A percentile compares a stretch with the other conserved stretches of the same genome.
These are phyloP conservation scores for Phyllosticta citrichinensis DNA, from an alignment of 2,329 filamentous ascomycete species.

Conservation along the genomic window DNA sequence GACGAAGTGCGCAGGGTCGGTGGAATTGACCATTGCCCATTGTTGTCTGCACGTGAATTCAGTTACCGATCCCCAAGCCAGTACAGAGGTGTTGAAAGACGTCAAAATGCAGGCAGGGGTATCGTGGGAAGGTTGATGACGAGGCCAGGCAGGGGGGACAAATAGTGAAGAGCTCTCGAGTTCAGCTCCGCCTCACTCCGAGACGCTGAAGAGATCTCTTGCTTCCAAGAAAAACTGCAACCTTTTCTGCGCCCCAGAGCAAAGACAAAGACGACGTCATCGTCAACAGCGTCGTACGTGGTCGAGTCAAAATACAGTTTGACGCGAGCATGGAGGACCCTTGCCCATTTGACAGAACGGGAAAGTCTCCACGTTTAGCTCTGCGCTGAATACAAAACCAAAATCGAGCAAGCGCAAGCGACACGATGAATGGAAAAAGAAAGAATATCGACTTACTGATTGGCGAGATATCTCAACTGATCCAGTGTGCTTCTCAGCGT, in stretches of 20 bases:
- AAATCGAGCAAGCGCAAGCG: neutral
- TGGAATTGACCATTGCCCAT: slow-evolving; percentile 24
- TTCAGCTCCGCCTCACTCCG: neutral
- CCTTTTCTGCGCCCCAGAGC: neutral
- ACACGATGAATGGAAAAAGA: neutral
- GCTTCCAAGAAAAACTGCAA: neutral
- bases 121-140: neutral
- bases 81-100: neutral
- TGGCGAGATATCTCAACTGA: slow-evolving; percentile 18
- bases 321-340: neutral
- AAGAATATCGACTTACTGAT: slow-evolving; percentile 4
- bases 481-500: slow-evolving; percentile 13
- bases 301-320: neutral
- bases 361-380: neutral
- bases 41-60: slow-evolving; percentile 26
- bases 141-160: neutral
- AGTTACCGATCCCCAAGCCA: slow-evolving; percentile 13
- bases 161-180: neutral
- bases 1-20: slow-evolving; percentile 32
- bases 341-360: neutral
- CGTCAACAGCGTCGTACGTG: neutral
- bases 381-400: neutral
- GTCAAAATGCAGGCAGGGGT: neutral
- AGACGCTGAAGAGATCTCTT: neutral
- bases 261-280: neutral